Evolutionary conservation across 179 eudicot genomes (phyloP), one percentile per base, ranked within the genome.

Genomic region (Silene noctiflora): DNA sequence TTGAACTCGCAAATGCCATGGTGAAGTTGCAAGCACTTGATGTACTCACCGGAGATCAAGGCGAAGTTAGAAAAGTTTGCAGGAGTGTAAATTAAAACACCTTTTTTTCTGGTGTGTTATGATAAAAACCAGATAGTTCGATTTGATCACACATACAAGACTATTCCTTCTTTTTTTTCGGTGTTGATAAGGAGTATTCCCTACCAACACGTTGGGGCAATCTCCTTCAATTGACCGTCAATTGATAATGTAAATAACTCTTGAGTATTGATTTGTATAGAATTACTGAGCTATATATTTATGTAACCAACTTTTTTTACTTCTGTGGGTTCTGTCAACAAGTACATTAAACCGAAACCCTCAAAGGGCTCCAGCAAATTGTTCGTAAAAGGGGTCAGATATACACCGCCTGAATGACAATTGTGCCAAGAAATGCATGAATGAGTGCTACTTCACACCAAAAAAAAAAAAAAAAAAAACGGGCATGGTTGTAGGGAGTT

Each of bases 21-120:
- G 51, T 75, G 0, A 84, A 81, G 56, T 24, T 81, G 42, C 84
- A 81, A 62, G 76, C 84, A 22, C 75, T 81, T 10, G 63, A 78
- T 4, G 78, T 81, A 0, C 81, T 81, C 31, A 69, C 72, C 12
- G 84, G 84, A 1, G 16, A 73, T 53, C 61, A 77, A 51, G 84
- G 84, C 8, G 53, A 77, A 10, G 75, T 81, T 51, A 73, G 84
- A 63, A 69, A 56, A 31, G 61, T 55, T 39, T 81, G 84, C 24
- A 67, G 66, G 13, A 81, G 48, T 24, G 55, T 76, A 4, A 72
- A 72, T 16, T 71, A 24, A 71, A n/a, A 8, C 2, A 16, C 56
- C 8, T 11, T 0, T 39, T n/a, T 17, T 24, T 44, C 13, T 9
- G 3, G 27, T 39, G 72, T 7, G 17, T 10, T 4, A 4, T 9